Evolutionary conservation across 2,329 filamentous ascomycete species (phyloP).

Genomic region (Pseudogymnoascus sp.): DNA sequence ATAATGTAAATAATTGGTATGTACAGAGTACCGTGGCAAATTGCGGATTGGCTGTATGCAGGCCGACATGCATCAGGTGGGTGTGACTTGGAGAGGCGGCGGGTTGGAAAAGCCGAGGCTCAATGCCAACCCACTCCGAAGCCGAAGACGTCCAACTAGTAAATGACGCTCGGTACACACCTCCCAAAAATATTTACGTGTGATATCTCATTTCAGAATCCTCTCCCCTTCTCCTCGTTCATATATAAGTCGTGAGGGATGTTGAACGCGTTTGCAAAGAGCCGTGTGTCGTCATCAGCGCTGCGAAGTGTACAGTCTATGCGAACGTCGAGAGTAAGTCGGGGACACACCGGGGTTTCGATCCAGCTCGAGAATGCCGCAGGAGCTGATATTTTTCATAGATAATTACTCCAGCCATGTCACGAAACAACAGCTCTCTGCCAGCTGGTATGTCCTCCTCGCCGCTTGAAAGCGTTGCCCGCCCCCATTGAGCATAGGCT

Average conservation of each 20-base stretch:
- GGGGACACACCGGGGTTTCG: neutral
- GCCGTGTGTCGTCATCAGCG: constrained; percentile 26
- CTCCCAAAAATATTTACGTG: neutral
- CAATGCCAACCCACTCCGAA: neutral
- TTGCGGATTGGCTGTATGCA: neutral
- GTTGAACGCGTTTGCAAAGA: constrained; percentile 29
- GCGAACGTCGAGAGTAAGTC: constrained; percentile 23
- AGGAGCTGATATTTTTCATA: neutral
- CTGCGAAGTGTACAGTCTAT: constrained; percentile 26
- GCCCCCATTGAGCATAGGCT: constrained; percentile 12
- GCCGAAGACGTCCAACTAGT: constrained; percentile 2
- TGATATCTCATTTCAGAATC: constrained; percentile 11
- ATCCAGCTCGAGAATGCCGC: neutral
- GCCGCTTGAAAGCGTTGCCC: constrained; percentile 9
- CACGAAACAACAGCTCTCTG: constrained; percentile 51
- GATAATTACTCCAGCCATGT: constrained; percentile 45
- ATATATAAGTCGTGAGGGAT: constrained; percentile 21
- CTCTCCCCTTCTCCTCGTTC: constrained; percentile 8
- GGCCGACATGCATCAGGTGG: neutral
- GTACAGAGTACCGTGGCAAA: neutral
- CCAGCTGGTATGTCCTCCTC: constrained; percentile 39
- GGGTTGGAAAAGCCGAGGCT: constrained; percentile 8
- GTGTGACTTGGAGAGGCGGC: neutral
- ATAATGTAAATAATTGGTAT: neutral
- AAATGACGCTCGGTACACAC: constrained; percentile 8